Conservation (phyloP, 495 filamentous ascomycete species). For the Geoglossum glabrum region DNA sequence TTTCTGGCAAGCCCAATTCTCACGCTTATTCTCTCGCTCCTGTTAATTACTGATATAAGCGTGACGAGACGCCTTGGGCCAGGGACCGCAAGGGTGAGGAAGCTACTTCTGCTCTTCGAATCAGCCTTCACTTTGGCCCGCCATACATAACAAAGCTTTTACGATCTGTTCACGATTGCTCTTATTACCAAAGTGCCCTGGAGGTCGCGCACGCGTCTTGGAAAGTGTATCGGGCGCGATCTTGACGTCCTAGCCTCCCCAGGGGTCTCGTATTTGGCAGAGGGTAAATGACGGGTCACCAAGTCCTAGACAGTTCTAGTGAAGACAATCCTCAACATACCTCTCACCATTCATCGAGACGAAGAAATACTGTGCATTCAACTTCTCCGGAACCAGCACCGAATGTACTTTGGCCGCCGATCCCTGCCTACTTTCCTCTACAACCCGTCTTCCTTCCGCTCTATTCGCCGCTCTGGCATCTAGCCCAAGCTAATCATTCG, state of each 20-base stretch:
- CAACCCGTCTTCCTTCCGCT: constrained; percentile 2
- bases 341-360: constrained; percentile 1
- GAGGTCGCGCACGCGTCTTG: neutral
- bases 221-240: neutral
- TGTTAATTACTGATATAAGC: neutral
- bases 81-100: neutral
- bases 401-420: constrained; percentile 2
- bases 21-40: neutral
- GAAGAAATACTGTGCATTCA: constrained; percentile 3
- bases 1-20: constrained; percentile 3
- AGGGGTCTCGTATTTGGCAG: neutral
- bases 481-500: neutral
- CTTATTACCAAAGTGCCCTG: neutral
- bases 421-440: constrained; percentile 1
- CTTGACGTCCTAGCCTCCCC: neutral
- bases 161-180: neutral
- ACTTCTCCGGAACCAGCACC: neutral
- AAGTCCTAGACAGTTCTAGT: neutral
- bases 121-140: neutral
- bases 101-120: neutral
- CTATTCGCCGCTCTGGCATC: constrained; percentile 4
- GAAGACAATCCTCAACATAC: neutral
- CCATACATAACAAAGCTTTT: neutral
- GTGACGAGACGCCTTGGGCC: neutral
- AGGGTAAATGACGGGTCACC: neutral